Evolutionary conservation across 768 basidiomycete species (phyloP), one percentile per base, ranked within the genome.

Genomic region (Thelephora aurantiotincta): DNA sequence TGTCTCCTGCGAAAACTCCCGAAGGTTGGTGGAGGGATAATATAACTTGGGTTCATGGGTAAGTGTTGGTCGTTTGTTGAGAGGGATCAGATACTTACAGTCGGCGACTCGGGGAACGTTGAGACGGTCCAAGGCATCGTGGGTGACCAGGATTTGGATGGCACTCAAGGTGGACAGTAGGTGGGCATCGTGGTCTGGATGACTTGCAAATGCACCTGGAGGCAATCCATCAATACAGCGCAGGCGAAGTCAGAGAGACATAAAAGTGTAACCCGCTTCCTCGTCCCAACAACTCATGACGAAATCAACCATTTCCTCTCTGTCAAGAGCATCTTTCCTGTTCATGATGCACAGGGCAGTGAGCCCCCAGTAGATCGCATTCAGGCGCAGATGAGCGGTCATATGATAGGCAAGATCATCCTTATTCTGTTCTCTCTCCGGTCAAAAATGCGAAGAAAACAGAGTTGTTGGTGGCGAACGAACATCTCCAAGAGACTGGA

Each of bases 201-300:
- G 87, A 19, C 93, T 82, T 1, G 90, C 88, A 55, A 94, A 99
- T 13, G 70, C 91, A 38, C 94, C 94, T 96, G 55, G 19, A 44
- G 23, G 20, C 11, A 20, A 6, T 23, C 14, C 11, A 30, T 16
- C 16, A 13, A n/a, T 7, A 11, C 22, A 22, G 33, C 52, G 48
- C 37, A 38, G 35, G 41, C 54, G 23, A 36, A 34, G 37, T 33
- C 46, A 46, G 11, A 19, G 33, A 37, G 53, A 55, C 48, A 30
- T 30, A 30, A 47, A 45, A 50, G 38, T 55, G 71, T 51, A 20
- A 75, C 92, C 93, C 67, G 78, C 76, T 64, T 88, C 78, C 11
- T 92, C 82, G 57, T 94, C 85, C 91, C 92, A 98, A 62, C 96
- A 99, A 54, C 79, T 82, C 79, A 92, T 75, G 45, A 97, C 90